Base-by-base conservation (phyloP, 1,284 basidiomycete species). In the Sanguinoderma infundibulare region DNA sequence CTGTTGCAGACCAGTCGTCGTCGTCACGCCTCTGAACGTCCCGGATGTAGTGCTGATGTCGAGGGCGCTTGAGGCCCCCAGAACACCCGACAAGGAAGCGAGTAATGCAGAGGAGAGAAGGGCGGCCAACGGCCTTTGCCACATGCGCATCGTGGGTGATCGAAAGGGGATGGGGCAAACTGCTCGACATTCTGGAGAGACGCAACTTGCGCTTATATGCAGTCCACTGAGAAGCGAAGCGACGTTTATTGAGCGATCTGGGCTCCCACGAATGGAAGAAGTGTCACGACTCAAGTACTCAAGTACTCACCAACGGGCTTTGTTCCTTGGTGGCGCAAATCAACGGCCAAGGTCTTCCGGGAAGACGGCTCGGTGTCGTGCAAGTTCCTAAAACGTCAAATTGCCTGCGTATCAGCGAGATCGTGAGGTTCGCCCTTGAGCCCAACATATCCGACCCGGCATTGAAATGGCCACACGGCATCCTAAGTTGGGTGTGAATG, bases 11-110 rank as follows among this genome's bases (percentile, higher is more conserved):
- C 78, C 80, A 60, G 80, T 80, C 0, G 69, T 50, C 14, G 76
- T 74, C 15, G 74, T 61, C 2, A 78, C 61, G 4, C 85, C 85
- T 12, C 76, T 76, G 66, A 86, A 86, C 0, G 71, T 78, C 9
- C 85, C 84, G 1, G 76, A 79, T 7, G 73, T 76, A 22, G 83
- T 67, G 7, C 61, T 56, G 24, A 83, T 74, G 30, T 78, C 75
- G 17, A 67, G 55, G 5, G 14, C 14, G 9, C 28, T 15, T 6
- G 53, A 63, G n/a, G 56, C 5, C 7, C 47, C 30, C 28, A 50
- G 10, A 34, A 58, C 61, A 22, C 38, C 40, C 9, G 17, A 57
- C 4, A 36, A 26, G 10, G 30, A 26, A 7, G 54, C 28, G 30
- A 44, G 26, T 10, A 39, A 14, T 20, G 38, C 35, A 39, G 24